Evolutionary conservation across 768 basidiomycete genomes (phyloP).

Genomic region (Lentinula sp.): DNA sequence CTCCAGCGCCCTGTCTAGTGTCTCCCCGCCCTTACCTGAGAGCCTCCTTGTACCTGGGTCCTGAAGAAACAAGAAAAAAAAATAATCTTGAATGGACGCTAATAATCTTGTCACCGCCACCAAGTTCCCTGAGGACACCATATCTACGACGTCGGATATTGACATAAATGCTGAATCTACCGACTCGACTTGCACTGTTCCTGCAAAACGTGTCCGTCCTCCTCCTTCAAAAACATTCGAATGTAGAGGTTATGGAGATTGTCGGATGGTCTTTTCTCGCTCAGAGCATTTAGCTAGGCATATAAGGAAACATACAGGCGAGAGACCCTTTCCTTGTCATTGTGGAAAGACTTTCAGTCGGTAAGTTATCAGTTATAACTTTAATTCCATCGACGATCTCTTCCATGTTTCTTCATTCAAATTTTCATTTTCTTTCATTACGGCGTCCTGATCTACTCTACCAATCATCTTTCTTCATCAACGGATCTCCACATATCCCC

Average conservation of each 20-base stretch:
- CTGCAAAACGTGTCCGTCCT: slow-evolving; percentile 64
- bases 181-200: not conserved
- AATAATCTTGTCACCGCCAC: not conserved
- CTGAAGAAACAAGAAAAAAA: not conserved
- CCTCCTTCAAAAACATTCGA: slow-evolving; percentile 92
- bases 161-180: not conserved
- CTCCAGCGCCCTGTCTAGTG: not conserved
- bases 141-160: not conserved
- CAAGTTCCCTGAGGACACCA: not conserved
- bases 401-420: slow-evolving; percentile 46
- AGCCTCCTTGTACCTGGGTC: not conserved
- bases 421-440: not conserved
- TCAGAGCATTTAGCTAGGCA: slow-evolving; percentile 3
- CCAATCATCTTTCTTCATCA: not conserved
- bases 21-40: not conserved
- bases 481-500: not conserved
- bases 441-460: not conserved
- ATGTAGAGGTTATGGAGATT: slow-evolving; percentile 91
- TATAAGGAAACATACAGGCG: slow-evolving; percentile 92
- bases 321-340: slow-evolving; percentile 95
- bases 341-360: slow-evolving; percentile 66
- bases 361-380: not conserved
- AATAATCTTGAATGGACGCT: not conserved
- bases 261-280: slow-evolving; percentile 80
- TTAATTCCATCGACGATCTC: not conserved